Evolutionary conservation across 768 basidiomycete genomes (phyloP).

Genomic region (Leucocoprinus sp.): DNA sequence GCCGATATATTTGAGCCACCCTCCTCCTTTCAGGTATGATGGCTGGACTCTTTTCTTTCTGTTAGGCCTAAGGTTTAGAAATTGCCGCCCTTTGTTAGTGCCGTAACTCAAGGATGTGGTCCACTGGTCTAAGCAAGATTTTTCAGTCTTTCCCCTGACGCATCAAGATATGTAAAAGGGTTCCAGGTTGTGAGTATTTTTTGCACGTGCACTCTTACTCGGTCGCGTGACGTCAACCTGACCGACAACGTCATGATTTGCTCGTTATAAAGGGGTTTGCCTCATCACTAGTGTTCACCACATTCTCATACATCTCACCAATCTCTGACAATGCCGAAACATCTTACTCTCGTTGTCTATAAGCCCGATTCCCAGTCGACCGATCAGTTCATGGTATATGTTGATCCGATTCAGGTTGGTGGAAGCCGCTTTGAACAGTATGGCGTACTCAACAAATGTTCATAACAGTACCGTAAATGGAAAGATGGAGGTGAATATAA

Average conservation of each 20-base stretch:
- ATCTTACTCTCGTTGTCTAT: conserved; percentile 66
- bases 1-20: too few species aligned
- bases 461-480: conserved; percentile 64
- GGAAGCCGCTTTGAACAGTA: background rate
- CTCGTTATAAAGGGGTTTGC: background rate
- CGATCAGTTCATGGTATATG: conserved; percentile 65
- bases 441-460: background rate
- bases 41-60: too few species aligned
- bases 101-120: too few species aligned
- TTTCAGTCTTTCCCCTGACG: too few species aligned
- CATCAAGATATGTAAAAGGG: too few species aligned
- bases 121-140: too few species aligned
- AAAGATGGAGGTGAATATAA: conserved; percentile 59
- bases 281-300: conserved; percentile 2
- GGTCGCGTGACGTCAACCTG: conserved; percentile 23
- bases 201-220: conserved; percentile 2
- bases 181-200: too few species aligned
- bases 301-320: conserved; percentile 2
- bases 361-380: conserved; percentile 67
- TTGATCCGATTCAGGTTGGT: conserved; percentile 56
- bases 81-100: too few species aligned
- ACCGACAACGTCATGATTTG: conserved; percentile 22
- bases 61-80: too few species aligned
- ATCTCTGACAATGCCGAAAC: conserved; percentile 32
- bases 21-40: too few species aligned